A percentile compares a stretch with the other conserved stretches of the same genome.
These are phyloP conservation scores for Vitis rupestris DNA, from an alignment of 164 flowering plant species.

Conservation along the genomic window DNA sequence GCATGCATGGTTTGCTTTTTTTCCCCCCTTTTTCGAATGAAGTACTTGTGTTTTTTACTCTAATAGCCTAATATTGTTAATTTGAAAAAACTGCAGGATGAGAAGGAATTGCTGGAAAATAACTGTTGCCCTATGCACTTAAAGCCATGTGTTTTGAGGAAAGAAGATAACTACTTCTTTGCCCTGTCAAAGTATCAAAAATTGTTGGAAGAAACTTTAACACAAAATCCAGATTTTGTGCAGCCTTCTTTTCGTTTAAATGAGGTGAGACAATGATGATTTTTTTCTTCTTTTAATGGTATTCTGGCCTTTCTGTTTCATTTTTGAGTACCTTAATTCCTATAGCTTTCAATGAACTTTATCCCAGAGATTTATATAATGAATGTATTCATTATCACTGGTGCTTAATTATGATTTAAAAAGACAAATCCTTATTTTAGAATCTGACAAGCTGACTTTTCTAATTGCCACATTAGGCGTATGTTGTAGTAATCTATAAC, in stretches of 20 bases:
- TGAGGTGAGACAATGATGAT: conserved; percentile 49
- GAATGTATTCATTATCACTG: too few relatives aligned
- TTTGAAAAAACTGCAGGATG: conserved; percentile 58
- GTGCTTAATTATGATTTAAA: too few relatives aligned
- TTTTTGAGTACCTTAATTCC: too few relatives aligned
- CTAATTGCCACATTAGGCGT: too few relatives aligned
- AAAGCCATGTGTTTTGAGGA: conserved; percentile 82
- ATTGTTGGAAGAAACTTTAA: conserved; percentile 59
- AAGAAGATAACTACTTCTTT: conserved; percentile 94
- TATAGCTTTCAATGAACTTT: too few relatives aligned
- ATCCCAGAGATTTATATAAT: too few relatives aligned
- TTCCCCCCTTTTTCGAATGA: too few relatives aligned
- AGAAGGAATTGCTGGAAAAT: conserved; percentile 79
- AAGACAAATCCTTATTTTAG: too few relatives aligned
- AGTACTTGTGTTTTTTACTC: neutral
- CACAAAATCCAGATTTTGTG: conserved; percentile 68
- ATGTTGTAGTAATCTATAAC: too few relatives aligned
- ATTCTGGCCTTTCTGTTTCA: too few relatives aligned
- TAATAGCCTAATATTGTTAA: neutral
- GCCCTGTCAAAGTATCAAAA: conserved; percentile 87
- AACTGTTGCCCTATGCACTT: conserved; percentile 84
- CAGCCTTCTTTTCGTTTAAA: conserved; percentile 84
- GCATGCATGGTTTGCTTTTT: neutral
- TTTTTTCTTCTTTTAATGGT: neutral
- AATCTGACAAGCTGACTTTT: too few relatives aligned